Percentiles rank a stretch among this genome's conserved stretches.
Evolutionary conservation across 164 flowering plant genomes (phyloP).

Genomic region (Umbilicus rupestris): DNA sequence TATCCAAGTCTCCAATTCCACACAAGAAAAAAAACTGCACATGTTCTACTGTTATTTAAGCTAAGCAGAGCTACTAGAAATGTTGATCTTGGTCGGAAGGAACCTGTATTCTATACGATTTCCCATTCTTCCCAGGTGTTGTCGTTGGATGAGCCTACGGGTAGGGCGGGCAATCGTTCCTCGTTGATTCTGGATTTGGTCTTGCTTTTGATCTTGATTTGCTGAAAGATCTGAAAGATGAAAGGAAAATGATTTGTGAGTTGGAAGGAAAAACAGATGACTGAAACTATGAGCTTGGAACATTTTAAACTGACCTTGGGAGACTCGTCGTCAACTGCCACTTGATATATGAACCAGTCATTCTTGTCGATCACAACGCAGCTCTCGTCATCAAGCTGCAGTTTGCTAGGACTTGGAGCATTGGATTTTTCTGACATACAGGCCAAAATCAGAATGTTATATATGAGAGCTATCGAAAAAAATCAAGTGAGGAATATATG

Average conservation of each 20-base stretch:
- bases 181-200: background rate
- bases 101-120: background rate
- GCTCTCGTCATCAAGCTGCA: background rate
- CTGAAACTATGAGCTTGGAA: background rate
- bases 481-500: background rate
- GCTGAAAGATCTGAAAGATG: background rate
- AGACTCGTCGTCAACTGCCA: background rate
- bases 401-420: background rate
- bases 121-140: constrained; percentile 4
- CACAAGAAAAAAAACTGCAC: background rate
- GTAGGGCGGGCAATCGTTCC: background rate
- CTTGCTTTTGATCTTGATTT: background rate
- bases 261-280: background rate
- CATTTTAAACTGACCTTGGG: background rate
- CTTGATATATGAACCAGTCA: background rate
- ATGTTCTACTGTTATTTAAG: background rate
- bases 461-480: background rate
- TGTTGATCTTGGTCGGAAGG: background rate
- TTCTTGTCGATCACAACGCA: background rate
- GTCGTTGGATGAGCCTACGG: background rate
- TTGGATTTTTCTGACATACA: background rate
- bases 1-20: too few species aligned
- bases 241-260: background rate
- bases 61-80: background rate
- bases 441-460: background rate